Evolutionary conservation across 345 rosid genomes (phyloP).

Genomic region (Arabidopsis thaliana): DNA sequence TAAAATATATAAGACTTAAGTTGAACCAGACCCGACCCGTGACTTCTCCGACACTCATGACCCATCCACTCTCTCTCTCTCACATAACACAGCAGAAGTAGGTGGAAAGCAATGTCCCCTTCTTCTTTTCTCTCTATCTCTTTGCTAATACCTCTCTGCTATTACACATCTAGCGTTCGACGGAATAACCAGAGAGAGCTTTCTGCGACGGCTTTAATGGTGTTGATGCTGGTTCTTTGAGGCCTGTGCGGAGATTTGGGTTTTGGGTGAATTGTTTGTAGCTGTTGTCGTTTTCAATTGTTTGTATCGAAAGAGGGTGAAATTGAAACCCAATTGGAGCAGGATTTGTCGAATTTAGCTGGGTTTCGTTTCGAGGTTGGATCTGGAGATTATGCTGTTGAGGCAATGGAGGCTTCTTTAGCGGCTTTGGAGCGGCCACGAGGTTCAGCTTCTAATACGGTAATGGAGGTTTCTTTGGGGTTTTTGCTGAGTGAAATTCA

Average conservation of each 20-base stretch:
- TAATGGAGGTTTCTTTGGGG: slow-evolving; percentile 28
- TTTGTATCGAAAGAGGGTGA: slow-evolving; percentile 33
- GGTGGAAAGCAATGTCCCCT: slow-evolving; percentile 59
- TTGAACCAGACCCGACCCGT: slow-evolving; percentile 45
- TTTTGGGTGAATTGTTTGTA: slow-evolving; percentile 21
- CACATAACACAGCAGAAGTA: slow-evolving; percentile 40
- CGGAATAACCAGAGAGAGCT: not conserved
- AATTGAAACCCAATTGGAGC: slow-evolving; percentile 33
- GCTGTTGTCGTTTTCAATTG: slow-evolving; percentile 27
- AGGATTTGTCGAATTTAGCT: not conserved
- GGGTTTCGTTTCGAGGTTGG: slow-evolving; percentile 23
- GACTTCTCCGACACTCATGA: slow-evolving; percentile 45
- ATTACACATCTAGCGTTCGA: too few relatives aligned
- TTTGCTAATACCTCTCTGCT: too few relatives aligned
- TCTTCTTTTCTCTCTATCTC: slow-evolving; percentile 41
- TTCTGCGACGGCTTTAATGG: slow-evolving; percentile 9
- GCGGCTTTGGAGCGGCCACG: slow-evolving; percentile 88
- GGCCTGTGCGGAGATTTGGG: slow-evolving; percentile 7
- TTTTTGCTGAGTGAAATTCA: slow-evolving; percentile 20
- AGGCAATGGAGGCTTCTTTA: slow-evolving; percentile 81
- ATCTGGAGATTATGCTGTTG: slow-evolving; percentile 49
- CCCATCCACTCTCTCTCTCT: slow-evolving; percentile 41
- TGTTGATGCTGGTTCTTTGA: not conserved
- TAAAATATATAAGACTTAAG: slow-evolving; percentile 32
- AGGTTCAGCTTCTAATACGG: slow-evolving; percentile 74